These are phyloP conservation scores for Colletotrichum sp. DNA, from an alignment of 2,329 filamentous ascomycete genomes.

Conservation along the genomic window DNA sequence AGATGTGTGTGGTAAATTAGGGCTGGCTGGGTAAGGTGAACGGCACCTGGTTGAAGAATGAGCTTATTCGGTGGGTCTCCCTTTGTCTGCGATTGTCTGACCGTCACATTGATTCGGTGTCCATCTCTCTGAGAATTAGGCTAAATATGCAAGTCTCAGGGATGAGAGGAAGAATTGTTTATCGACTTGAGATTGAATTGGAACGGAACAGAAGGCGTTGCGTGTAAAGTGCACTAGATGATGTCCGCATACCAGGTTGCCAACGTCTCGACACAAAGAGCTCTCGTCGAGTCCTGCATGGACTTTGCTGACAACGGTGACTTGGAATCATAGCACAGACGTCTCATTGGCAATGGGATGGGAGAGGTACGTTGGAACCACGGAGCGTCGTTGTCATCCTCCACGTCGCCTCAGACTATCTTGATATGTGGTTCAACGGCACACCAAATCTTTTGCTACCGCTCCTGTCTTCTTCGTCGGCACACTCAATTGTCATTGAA, in stretches of 20 bases:
- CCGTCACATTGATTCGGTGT: not conserved
- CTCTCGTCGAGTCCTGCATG: not conserved
- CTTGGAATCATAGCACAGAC: rapidly evolving
- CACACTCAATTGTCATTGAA: rapidly evolving
- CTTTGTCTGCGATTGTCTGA: not conserved
- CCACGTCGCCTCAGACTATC: not conserved
- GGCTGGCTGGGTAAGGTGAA: not conserved
- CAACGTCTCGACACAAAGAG: no score
- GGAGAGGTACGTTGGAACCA: rapidly evolving
- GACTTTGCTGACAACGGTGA: not conserved
- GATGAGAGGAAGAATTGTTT: rapidly evolving
- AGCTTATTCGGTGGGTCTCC: not conserved
- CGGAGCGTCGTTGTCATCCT: not conserved
- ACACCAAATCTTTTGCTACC: not conserved
- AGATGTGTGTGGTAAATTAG: not conserved
- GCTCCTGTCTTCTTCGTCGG: not conserved
- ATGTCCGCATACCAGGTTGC: not conserved
- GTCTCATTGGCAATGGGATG: not conserved
- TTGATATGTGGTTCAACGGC: rapidly evolving
- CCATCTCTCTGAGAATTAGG: not conserved
- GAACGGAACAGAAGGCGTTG: rapidly evolving
- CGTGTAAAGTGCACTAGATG: not conserved
- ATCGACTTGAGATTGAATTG: not conserved
- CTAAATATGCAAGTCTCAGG: not conserved
- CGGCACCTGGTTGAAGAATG: not conserved